Evolutionary conservation across 140 eudicot species (phyloP).

Genomic region (Ambrosia hybrid): DNA sequence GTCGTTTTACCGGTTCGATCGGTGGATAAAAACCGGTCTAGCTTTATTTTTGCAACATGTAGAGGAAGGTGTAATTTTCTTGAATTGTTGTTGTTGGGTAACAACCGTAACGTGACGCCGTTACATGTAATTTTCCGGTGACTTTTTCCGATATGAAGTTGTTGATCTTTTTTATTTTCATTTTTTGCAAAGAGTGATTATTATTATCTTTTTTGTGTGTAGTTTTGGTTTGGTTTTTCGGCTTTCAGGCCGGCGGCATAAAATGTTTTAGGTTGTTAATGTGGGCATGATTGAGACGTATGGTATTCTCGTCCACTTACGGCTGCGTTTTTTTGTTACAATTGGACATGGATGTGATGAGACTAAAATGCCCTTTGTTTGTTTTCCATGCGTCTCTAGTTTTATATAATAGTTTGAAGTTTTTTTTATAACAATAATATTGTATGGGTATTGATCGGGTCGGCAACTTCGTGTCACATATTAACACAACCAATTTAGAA

Average conservation of each 20-base stretch:
- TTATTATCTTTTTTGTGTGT: neutral
- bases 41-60: slow-evolving; percentile 30
- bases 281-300: slow-evolving; percentile 40
- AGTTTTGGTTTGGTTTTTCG: neutral
- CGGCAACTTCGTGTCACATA: no score
- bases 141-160: slow-evolving; percentile 5
- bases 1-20: slow-evolving; percentile 15
- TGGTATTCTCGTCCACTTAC: slow-evolving; percentile 34
- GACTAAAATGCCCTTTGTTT: slow-evolving; percentile 17
- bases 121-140: slow-evolving; percentile 20
- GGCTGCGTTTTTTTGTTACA: slow-evolving; percentile 24
- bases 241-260: slow-evolving; percentile 1
- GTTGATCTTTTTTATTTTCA: no score
- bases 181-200: neutral
- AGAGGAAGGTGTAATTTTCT: slow-evolving; percentile 22
- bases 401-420: no score
- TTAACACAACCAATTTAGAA: no score
- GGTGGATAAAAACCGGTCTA: neutral
- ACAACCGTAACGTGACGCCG: neutral
- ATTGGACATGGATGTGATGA: neutral
- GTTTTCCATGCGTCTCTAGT: neutral
- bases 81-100: slow-evolving; percentile 15
- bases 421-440: no score
- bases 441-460: no score
- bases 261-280: slow-evolving; percentile 18